Evolutionary conservation across 2,329 filamentous ascomycete genomes (phyloP).

Genomic region (Dactylellina haptotyla): DNA sequence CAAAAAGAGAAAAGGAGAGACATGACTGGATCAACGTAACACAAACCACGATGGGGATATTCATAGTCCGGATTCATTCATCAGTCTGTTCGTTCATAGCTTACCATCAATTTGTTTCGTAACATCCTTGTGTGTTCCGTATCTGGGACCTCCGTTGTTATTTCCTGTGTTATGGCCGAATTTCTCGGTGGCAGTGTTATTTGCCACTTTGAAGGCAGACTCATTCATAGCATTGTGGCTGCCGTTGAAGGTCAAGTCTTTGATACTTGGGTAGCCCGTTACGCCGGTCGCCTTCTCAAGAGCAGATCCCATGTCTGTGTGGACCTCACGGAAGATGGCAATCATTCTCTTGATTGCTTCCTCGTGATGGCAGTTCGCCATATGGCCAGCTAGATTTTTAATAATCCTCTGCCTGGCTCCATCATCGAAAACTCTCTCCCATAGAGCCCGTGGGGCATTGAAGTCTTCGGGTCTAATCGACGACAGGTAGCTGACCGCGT

Average conservation of each 20-base stretch:
- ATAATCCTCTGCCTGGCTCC: slow-evolving; percentile 70
- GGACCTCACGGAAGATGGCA: slow-evolving; percentile 72
- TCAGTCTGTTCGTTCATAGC: slow-evolving; percentile 32
- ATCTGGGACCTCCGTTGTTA: slow-evolving; percentile 65
- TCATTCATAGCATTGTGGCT: slow-evolving; percentile 71
- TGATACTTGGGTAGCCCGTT: slow-evolving; percentile 70
- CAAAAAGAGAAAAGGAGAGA: slow-evolving; percentile 3
- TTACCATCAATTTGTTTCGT: slow-evolving; percentile 48
- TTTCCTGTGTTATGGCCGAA: slow-evolving; percentile 60
- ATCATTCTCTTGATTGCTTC: slow-evolving; percentile 74
- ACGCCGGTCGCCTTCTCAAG: slow-evolving; percentile 73
- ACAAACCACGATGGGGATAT: slow-evolving; percentile 16
- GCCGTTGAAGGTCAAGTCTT: slow-evolving; percentile 69
- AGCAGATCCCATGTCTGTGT: slow-evolving; percentile 68
- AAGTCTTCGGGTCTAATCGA: slow-evolving; percentile 63
- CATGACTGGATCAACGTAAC: slow-evolving; percentile 9
- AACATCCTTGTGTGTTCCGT: slow-evolving; percentile 62
- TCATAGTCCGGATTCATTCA: slow-evolving; percentile 42
- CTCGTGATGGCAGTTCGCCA: slow-evolving; percentile 68
- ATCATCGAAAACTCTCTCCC: slow-evolving; percentile 72
- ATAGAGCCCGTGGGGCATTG: slow-evolving; percentile 68
- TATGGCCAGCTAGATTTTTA: slow-evolving; percentile 71
- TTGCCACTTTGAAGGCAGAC: slow-evolving; percentile 66
- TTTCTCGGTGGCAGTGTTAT: slow-evolving; percentile 64
- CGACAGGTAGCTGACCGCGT: slow-evolving; percentile 64